Evolutionary conservation across 73 alveolate species (phyloP).

Genomic region (Stentor coeruleus): DNA sequence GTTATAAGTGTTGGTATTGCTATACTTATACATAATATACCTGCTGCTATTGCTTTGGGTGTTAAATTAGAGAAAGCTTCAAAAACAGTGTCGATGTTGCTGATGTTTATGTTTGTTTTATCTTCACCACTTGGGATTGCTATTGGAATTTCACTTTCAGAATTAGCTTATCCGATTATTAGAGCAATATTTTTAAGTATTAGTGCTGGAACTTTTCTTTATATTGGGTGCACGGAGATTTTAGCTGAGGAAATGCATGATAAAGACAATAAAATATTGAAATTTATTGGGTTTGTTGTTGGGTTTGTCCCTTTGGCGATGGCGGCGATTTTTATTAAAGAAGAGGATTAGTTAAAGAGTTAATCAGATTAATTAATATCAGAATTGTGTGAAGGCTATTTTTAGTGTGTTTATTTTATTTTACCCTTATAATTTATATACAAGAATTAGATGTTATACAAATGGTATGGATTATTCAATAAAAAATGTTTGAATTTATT

Average conservation of each 20-base stretch:
- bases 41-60: slow-evolving; percentile 85
- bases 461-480: neutral
- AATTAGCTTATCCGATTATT: slow-evolving; percentile 26
- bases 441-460: neutral
- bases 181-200: slow-evolving; percentile 54
- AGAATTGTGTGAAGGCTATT: neutral
- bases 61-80: slow-evolving; percentile 47
- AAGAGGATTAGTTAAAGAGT: neutral
- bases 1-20: slow-evolving; percentile 66
- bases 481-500: no score
- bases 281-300: slow-evolving; percentile 43
- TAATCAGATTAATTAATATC: neutral
- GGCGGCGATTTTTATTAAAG: slow-evolving; percentile 22
- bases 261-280: slow-evolving; percentile 52
- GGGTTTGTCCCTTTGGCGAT: slow-evolving; percentile 45
- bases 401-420: neutral
- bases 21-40: slow-evolving; percentile 76
- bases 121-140: slow-evolving; percentile 60
- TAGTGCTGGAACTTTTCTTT: slow-evolving; percentile 76
- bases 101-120: slow-evolving; percentile 42
- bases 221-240: slow-evolving; percentile 73
- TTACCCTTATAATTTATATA: no score
- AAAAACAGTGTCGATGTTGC: neutral
- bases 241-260: slow-evolving; percentile 66
- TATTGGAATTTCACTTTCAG: slow-evolving; percentile 37